phyloP scores from a whole-genome alignment of 1,284 basidiomycete species.

The Ustilago xerochloae region DNA sequence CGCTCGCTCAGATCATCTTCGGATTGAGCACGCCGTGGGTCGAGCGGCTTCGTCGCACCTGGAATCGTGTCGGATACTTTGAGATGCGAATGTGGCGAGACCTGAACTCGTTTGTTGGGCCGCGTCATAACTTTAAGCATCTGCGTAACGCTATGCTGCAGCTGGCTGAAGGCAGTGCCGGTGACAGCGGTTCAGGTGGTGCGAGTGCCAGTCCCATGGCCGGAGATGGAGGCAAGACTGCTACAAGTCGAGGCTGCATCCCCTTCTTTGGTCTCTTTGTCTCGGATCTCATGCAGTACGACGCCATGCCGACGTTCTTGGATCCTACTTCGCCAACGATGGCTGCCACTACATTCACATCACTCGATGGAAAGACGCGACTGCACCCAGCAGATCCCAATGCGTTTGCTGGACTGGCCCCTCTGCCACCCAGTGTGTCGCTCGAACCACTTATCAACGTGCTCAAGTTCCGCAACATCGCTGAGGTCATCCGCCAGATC shows the following conservation, averaged over 20 bases:
- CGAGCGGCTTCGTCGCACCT: constrained; percentile 76
- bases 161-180: constrained; percentile 29
- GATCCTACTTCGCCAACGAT: constrained; percentile 54
- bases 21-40: constrained; percentile 82
- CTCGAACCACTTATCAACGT: constrained; percentile 60
- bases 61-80: constrained; percentile 77
- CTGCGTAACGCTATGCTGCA: constrained; percentile 67
- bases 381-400: constrained; percentile 29
- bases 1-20: constrained; percentile 82
- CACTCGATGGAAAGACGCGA: constrained; percentile 16
- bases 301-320: constrained; percentile 58
- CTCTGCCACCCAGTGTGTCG: constrained; percentile 42
- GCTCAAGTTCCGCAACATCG: constrained; percentile 56
- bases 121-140: constrained; percentile 78
- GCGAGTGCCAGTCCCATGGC: too few relatives aligned
- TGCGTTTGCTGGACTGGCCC: constrained; percentile 48
- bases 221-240: constrained; percentile 1
- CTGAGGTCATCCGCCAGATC: constrained; percentile 55
- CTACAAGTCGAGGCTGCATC: constrained; percentile 31
- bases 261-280: constrained; percentile 65
- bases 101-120: constrained; percentile 78
- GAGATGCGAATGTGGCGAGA: constrained; percentile 82
- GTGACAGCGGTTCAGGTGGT: constrained; percentile 7
- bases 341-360: constrained; percentile 11
- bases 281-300: constrained; percentile 57